Base-by-base conservation (phyloP, 1,284 basidiomycete genomes). In the Singerocomus rubriflavus region DNA sequence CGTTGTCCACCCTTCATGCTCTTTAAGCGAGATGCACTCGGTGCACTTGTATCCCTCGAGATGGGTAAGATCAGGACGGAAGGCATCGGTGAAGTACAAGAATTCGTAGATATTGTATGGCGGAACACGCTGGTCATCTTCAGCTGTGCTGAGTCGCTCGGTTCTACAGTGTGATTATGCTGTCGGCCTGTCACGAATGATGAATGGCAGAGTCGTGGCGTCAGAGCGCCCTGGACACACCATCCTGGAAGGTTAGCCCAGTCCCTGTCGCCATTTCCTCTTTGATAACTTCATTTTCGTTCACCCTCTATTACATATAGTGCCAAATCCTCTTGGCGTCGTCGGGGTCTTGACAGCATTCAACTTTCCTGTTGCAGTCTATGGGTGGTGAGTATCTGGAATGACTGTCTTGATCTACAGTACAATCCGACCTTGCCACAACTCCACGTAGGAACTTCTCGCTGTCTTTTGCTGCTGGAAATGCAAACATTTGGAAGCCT, bases 51-150 rank as follows among this genome's bases (percentile, higher is more conserved):
- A 7, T 87, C 89, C 35, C 75, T 95, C 16, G 94, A 98, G 70
- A 97, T 97, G 94, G 94, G 95, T 66, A 98, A 98, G 73, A 94
- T 97, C 58, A 80, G 78, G 60, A 87, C 88, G n/a, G 94, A 98
- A 67, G 94, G 93, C 31, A 77, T 87, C 40, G 93, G 93, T 16
- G 93, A 98, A 72, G 93, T 98, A 1, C 91, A 94, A 65, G 93
- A 97, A 72, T 94, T 95, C 60, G 81, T 98, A 53, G 94, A 98
- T 66, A 93, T 96, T 51, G 92, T 93, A 63, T 33, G 67, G 4
- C 36, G 5, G 6, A 58, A 69, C 65, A 32, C 39, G 11, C 25
- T 38, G 27, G 21, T 52, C 69, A 62, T 37, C 16, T 45, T 7
- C 31, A 17, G 17, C 37, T 9, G 42, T 42, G 31, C 52, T 60